Evolutionary conservation across 2,329 filamentous ascomycete species (phyloP).

Genomic region (Balansia obtecta): DNA sequence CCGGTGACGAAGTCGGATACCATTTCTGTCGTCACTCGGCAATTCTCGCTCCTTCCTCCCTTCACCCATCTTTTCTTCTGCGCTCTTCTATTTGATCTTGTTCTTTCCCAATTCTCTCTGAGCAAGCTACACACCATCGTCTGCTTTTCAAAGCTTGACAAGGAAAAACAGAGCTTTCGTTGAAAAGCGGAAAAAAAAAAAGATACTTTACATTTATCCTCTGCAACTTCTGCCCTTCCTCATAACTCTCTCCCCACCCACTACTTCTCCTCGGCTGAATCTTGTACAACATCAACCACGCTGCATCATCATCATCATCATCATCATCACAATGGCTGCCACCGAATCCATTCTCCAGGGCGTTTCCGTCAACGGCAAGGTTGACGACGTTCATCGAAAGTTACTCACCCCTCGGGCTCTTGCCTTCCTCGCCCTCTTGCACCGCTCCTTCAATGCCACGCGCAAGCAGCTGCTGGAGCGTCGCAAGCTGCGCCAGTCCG

Average conservation of each 20-base stretch:
- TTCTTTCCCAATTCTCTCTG: too few relatives aligned
- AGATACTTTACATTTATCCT: not conserved
- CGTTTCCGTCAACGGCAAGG: constrained; percentile 70
- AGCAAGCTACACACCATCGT: not conserved
- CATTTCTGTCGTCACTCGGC: not conserved
- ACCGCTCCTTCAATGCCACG: constrained; percentile 84
- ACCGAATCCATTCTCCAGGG: constrained; percentile 73
- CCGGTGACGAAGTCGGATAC: constrained; percentile 6
- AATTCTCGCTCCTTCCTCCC: constrained; percentile 2
- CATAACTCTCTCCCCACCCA: constrained; percentile 3
- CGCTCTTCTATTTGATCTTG: not conserved
- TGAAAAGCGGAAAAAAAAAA: too few relatives aligned
- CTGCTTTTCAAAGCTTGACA: not conserved
- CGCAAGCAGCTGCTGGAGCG: constrained; percentile 83
- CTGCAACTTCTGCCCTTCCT: too few relatives aligned
- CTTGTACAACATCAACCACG: constrained; percentile 3
- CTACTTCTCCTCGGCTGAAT: not conserved
- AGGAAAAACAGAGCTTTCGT: not conserved
- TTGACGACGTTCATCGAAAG: constrained; percentile 72
- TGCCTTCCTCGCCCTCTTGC: constrained; percentile 85
- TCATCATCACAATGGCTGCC: constrained; percentile 43
- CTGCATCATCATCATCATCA: too few relatives aligned
- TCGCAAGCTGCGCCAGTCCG: constrained; percentile 74
- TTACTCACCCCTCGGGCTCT: constrained; percentile 85
- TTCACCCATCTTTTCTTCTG: not conserved